Conservation (phyloP, 2,329 filamentous ascomycete species). For the Cryphonectria japonica region DNA sequence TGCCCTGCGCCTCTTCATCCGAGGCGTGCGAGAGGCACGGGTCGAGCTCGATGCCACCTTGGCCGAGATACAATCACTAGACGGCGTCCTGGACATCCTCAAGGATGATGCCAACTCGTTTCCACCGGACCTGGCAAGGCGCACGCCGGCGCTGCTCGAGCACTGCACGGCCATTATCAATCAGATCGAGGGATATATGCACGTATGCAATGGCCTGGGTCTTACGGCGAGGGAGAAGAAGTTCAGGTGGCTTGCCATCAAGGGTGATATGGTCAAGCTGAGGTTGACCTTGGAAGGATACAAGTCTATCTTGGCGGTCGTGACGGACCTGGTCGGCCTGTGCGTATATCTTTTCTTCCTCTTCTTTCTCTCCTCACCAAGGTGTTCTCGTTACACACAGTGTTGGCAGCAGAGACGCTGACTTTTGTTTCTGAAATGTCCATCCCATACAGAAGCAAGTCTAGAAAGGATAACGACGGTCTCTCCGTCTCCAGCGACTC, state of each 20-base stretch:
- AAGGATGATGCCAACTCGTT: conserved; percentile 44
- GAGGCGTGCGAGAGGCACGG: conserved; percentile 46
- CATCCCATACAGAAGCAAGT: conserved; percentile 19
- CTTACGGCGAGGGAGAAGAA: conserved; percentile 44
- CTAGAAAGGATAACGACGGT: conserved; percentile 31
- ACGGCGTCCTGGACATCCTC: conserved; percentile 44
- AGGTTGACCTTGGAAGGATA: conserved; percentile 43
- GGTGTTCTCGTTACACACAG: not conserved
- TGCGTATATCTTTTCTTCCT: conserved; percentile 34
- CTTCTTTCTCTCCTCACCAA: not conserved
- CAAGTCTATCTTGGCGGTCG: conserved; percentile 44
- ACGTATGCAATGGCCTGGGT: conserved; percentile 37
- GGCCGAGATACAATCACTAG: conserved; percentile 47
- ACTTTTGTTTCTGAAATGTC: not conserved
- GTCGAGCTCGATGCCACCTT: conserved; percentile 45
- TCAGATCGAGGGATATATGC: conserved; percentile 41
- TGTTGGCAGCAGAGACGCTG: conserved; percentile 1
- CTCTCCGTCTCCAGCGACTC: conserved; percentile 20
- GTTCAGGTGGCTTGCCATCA: conserved; percentile 42
- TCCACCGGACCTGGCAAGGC: conserved; percentile 41
- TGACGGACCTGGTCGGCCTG: conserved; percentile 46
- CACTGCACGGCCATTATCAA: conserved; percentile 43
- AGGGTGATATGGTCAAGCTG: conserved; percentile 39
- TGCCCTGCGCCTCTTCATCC: conserved; percentile 42
- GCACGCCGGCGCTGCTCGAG: conserved; percentile 42